Conservation (phyloP, 2,329 filamentous ascomycete genomes). For the Ceratocystis eucalypticola region DNA sequence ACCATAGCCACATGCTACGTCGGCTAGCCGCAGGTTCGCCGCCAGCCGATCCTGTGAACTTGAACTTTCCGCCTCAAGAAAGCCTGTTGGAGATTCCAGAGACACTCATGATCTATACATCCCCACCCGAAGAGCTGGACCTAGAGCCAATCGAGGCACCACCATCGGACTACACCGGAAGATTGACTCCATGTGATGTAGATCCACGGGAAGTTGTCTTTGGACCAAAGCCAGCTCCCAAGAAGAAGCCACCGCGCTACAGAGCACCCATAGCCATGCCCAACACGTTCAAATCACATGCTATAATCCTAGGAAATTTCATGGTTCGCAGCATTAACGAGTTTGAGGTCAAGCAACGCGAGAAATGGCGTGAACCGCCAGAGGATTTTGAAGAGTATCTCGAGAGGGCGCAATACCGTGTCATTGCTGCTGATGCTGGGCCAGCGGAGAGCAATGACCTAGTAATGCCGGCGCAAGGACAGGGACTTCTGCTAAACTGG, state of each 20-base stretch:
- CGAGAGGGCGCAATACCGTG: background rate
- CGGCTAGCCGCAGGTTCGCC: background rate
- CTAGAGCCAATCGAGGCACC: conserved; percentile 29
- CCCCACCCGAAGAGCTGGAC: conserved; percentile 32
- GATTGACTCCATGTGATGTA: conserved; percentile 37
- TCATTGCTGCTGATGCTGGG: background rate
- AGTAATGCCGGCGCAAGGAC: background rate
- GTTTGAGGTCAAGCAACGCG: conserved; percentile 26
- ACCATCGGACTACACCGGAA: background rate
- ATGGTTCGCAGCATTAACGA: conserved; percentile 26
- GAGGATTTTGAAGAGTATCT: conserved; percentile 10
- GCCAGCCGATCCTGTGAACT: conserved; percentile 29
- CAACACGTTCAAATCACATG: conserved; percentile 15
- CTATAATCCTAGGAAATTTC: conserved; percentile 2
- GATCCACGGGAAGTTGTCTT: conserved; percentile 34
- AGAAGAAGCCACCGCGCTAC: background rate
- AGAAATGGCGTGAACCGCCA: conserved; percentile 2
- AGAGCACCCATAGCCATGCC: background rate
- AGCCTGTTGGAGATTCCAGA: conserved; percentile 39
- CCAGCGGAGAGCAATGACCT: background rate
- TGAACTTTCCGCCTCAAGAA: conserved; percentile 35
- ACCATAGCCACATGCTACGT: conserved; percentile 12
- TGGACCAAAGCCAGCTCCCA: conserved; percentile 21
- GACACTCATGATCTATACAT: conserved; percentile 36
- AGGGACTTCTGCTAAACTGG: conserved; percentile 5